Evolutionary conservation across 2,329 filamentous ascomycete genomes (phyloP).

Genomic region (Calonectria crousiana): DNA sequence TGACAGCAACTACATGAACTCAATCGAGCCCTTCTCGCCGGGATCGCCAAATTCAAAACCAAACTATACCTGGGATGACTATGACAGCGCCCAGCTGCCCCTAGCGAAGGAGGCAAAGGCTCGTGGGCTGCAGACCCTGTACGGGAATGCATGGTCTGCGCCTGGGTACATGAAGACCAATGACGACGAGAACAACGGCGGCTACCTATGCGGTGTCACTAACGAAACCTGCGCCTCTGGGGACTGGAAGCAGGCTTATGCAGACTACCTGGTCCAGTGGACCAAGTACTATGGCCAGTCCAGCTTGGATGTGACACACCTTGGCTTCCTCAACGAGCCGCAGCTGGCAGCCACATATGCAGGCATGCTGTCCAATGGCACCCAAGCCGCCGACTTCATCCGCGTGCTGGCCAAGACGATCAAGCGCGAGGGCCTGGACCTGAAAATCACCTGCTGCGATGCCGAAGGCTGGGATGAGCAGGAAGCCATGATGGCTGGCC

Average conservation of each 20-base stretch:
- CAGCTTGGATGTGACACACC: slow-evolving; percentile 58
- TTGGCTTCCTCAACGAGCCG: slow-evolving; percentile 61
- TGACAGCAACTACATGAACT: slow-evolving; percentile 1
- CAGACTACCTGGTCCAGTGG: slow-evolving; percentile 61
- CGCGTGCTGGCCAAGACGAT: slow-evolving; percentile 56
- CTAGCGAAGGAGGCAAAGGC: not conserved
- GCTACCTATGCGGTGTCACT: slow-evolving; percentile 54
- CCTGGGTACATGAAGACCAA: slow-evolving; percentile 13
- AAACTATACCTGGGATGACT: not conserved
- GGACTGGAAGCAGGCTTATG: slow-evolving; percentile 63
- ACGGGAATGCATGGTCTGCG: slow-evolving; percentile 9
- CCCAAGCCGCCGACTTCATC: slow-evolving; percentile 63
- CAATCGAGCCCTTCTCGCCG: not conserved
- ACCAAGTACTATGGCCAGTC: slow-evolving; percentile 59
- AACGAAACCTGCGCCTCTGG: slow-evolving; percentile 53
- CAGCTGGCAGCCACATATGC: slow-evolving; percentile 49
- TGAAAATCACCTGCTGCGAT: slow-evolving; percentile 54
- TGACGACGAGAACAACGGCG: slow-evolving; percentile 4
- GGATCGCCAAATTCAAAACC: not conserved
- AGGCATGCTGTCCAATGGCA: slow-evolving; percentile 49
- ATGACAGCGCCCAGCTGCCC: not conserved
- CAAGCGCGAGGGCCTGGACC: slow-evolving; percentile 22
- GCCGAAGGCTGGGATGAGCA: slow-evolving; percentile 51
- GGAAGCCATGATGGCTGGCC: not conserved
- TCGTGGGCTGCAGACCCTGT: not conserved